Base-by-base conservation (phyloP, 2,329 filamentous ascomycete species). In the Pyricularia grisea region DNA sequence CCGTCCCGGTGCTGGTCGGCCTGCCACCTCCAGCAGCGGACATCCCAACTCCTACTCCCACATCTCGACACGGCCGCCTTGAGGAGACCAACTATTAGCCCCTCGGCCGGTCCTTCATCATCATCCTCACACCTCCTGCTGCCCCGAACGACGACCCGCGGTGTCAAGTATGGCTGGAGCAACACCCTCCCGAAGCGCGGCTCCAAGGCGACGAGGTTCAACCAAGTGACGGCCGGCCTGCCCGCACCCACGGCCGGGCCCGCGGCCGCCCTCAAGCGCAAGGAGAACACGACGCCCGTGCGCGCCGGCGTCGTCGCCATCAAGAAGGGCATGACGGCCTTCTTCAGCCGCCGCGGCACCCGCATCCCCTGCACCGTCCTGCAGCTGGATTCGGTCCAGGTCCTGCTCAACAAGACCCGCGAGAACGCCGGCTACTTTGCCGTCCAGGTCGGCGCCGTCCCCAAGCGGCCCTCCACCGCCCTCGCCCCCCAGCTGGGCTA, bases 271-370 rank as follows among this genome's bases (percentile, higher is more conserved):
- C 83, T 90, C 70, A 79, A 81, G 78, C 85, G 88, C 66, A 85
- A 83, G 74, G 85, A 83, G 73, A 82, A 81, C 72, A 87, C 86
- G 20, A 86, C 87, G 17, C 88, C 88, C 0, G 75, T 88, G 61
- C 91, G 95, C 31, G 90, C 93, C 2, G 95, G 95, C 33, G 89
- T 92, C 10, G 85, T 99, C 65, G 93, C 91, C 14, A 85, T 90
- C 77, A 99, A 99, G 82, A 94, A 94, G 82, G 95, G 95, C 79
- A 98, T 99, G 92, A 97, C 93, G 63, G 94, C 91, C 70, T 81
- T 97, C 72, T 98, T 91, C 84, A 90, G 93, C 76, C 87, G 89
- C 74, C 91, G 92, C 30, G 91, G 92, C 74, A 86, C 86, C 72
- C 89, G 94, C 72, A 91, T 90, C 70, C 86, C 94, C 25, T 97